These are phyloP conservation scores for Kodamaea leandrae DNA, from an alignment of 805 yeast genomes.

Conservation along the genomic window DNA sequence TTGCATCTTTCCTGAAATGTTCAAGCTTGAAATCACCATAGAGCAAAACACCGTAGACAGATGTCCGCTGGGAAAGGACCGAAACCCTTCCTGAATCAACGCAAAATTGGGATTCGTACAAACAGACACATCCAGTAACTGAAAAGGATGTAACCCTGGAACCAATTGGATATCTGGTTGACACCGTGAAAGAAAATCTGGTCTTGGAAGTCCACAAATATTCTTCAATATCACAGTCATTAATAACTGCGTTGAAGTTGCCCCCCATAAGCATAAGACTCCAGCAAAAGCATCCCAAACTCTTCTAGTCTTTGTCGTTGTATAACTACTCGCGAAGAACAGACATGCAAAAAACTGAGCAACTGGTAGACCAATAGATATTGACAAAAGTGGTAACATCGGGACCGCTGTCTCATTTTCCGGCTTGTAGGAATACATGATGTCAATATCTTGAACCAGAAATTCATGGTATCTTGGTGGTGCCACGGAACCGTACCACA, in stretches of 20 bases:
- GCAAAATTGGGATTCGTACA: conserved; percentile 15
- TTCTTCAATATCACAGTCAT: conserved; percentile 34
- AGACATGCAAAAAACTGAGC: conserved; percentile 23
- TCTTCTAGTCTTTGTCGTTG: conserved; percentile 14
- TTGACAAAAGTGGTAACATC: conserved; percentile 24
- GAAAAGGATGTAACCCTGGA: conserved; percentile 9
- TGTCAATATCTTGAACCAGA: conserved; percentile 27
- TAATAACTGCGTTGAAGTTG: conserved; percentile 36
- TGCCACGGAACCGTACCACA: conserved; percentile 29
- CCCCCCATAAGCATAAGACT: conserved; percentile 34
- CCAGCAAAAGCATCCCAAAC: conserved; percentile 44
- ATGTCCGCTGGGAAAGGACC: conserved; percentile 31
- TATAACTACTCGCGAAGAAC: conserved; percentile 9
- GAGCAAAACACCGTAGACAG: conserved; percentile 30
- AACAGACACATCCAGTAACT: conserved; percentile 2
- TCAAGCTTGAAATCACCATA: conserved; percentile 33
- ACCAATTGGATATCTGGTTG: conserved; percentile 17
- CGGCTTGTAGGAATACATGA: conserved; percentile 33
- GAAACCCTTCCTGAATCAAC: conserved; percentile 24
- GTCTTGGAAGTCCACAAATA: conserved; percentile 28
- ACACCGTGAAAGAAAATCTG: conserved; percentile 27
- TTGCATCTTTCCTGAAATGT: conserved; percentile 32
- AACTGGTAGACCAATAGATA: conserved; percentile 32
- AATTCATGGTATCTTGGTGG: conserved; percentile 43
- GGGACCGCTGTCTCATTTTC: conserved; percentile 35